Base-by-base conservation (phyloP, 768 basidiomycete species). In the Collybia mongolica region DNA sequence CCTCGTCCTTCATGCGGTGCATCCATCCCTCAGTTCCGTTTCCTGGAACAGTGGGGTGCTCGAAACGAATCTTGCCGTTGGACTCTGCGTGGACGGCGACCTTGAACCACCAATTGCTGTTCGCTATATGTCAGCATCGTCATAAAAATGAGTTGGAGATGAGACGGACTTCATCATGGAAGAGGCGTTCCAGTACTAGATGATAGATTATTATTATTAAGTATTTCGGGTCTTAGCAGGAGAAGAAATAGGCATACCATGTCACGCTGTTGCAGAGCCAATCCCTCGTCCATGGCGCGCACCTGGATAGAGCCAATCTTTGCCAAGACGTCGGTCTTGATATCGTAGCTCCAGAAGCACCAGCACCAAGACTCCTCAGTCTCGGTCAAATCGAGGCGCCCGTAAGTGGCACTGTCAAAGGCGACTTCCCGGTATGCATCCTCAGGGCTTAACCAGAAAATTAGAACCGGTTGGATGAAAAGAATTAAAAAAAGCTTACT, bases 1-100 rank as follows among this genome's bases (percentile, higher is more conserved):
- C 80, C n/a, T 61, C 65, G 8, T 65, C 61, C 62, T 81, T 80
- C 53, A 82, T 59, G 8, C 81, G 69, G 60, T 81, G 72, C 83
- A 85, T 84, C 84, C 84, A 86, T 2, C 83, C 82, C 4, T 76
- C 76, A 18, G 70, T 50, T 37, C 67, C 66, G 5, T 63, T 64
- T 6, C 79, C 82, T 1, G 73, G 75, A 56, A 74, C 32, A 32
- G 82, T 80, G 0, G 83, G 83, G 60, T 85, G 83, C 62, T 84
- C 82, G 57, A 83, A 84, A 3, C 55, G 62, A 9, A 84, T 60
- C n/a, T 57, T 62, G 1, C 64, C 63, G 3, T 58, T 54, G 23
- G 65, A 66, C 1, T 64, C 60, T 17, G 62, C 67, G 56, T 72
- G 71, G 18, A 84, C 65, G 6, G 71, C 75, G 28, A 84, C 76